phyloP scores from a whole-genome alignment of 2,329 filamentous ascomycete species.

The Catunica adiposa region DNA sequence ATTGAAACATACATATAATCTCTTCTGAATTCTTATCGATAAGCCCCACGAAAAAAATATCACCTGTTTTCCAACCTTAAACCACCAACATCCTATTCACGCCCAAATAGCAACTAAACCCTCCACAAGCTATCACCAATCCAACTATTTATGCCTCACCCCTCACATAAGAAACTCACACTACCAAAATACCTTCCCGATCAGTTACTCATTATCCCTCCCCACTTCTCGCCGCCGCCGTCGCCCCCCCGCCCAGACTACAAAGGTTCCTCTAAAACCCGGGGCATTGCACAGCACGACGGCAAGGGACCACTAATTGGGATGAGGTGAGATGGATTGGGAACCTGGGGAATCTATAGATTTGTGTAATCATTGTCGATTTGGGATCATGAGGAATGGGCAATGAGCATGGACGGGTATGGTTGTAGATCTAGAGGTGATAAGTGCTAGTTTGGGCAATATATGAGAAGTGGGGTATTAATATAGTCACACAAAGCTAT shows the following conservation, averaged over 20 bases:
- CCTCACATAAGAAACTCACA: not conserved
- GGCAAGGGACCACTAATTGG: not conserved
- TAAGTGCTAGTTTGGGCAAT: too few species aligned
- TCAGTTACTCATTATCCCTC: too few species aligned
- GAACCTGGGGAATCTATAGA: not conserved
- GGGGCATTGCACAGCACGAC: not conserved
- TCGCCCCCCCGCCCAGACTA: not conserved
- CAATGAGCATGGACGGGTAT: too few species aligned
- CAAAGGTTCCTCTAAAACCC: not conserved
- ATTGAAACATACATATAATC: not conserved
- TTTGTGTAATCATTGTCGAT: too few species aligned
- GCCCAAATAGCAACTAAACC: too few species aligned
- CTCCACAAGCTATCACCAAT: too few species aligned
- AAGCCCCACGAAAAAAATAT: not conserved
- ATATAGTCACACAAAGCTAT: too few species aligned
- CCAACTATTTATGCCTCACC: not conserved
- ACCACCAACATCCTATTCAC: not conserved
- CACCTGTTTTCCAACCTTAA: not conserved
- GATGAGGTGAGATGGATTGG: not conserved
- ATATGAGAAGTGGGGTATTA: too few species aligned
- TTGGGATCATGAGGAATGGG: too few species aligned
- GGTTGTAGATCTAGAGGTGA: too few species aligned
- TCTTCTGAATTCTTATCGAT: not conserved
- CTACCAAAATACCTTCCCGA: too few species aligned
- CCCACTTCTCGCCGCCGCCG: not conserved